Percentiles rank a stretch among this genome's conserved stretches.
These are phyloP conservation scores for Ceratocystis alfenasii DNA, from an alignment of 2,329 filamentous ascomycete species.

Conservation along the genomic window DNA sequence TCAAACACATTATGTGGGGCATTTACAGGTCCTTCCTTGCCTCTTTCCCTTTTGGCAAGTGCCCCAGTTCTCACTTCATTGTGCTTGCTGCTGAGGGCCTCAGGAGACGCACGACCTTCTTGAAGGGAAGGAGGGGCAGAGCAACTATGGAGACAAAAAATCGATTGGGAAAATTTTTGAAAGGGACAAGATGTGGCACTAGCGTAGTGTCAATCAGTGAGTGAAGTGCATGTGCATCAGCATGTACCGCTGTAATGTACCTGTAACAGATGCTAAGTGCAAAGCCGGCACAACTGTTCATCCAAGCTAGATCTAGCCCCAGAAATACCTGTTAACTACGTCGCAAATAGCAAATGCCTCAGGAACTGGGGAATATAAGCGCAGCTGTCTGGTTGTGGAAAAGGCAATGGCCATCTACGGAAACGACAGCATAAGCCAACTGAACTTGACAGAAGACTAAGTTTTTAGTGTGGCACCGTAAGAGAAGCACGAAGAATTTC, in stretches of 20 bases:
- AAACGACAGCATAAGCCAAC: too few relatives aligned
- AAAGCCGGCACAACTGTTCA: neutral
- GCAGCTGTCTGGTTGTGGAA: too few relatives aligned
- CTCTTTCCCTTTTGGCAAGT: conserved; percentile 4
- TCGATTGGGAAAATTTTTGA: conserved; percentile 3
- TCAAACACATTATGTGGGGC: conserved; percentile 10
- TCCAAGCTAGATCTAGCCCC: too few relatives aligned
- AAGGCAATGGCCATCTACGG: too few relatives aligned
- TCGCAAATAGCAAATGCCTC: too few relatives aligned
- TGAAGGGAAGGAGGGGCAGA: conserved; percentile 1
- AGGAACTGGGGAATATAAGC: too few relatives aligned
- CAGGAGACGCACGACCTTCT: conserved; percentile 6
- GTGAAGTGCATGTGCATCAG: neutral
- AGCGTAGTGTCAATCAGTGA: conserved; percentile 4
- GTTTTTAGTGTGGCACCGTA: neutral
- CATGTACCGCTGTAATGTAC: neutral
- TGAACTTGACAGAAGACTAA: too few relatives aligned
- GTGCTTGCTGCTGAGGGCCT: neutral
- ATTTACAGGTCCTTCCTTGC: conserved; percentile 15
- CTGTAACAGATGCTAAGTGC: neutral
- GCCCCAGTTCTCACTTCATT: conserved; percentile 1
- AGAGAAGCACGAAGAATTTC: neutral
- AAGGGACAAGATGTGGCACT: neutral
- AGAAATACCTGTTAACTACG: too few relatives aligned
- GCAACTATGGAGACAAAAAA: conserved; percentile 5